Percentiles rank a stretch among this genome's conserved stretches.
These are phyloP conservation scores for Ligustrum vulgare DNA, from an alignment of 257 asterid species.

Conservation along the genomic window DNA sequence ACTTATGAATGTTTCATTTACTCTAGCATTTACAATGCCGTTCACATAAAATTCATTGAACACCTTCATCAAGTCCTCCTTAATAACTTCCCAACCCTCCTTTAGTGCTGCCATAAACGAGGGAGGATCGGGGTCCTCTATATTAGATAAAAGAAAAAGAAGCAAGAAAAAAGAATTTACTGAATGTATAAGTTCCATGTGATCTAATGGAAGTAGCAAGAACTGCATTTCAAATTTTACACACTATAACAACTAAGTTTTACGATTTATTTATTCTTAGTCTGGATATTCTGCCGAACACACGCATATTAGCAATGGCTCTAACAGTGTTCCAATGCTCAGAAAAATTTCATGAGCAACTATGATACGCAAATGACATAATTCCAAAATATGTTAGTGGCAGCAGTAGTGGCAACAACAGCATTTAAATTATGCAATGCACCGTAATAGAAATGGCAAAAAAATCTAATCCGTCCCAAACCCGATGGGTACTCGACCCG, in stretches of 20 bases:
- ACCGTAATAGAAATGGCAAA: too few species aligned
- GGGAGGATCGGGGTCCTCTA: too few species aligned
- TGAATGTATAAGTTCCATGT: neutral
- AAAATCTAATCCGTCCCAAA: too few species aligned
- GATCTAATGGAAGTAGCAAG: neutral
- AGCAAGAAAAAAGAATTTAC: neutral
- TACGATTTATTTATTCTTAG: neutral
- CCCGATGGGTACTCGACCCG: too few species aligned
- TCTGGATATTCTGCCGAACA: neutral
- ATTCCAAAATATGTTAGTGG: constrained; percentile 6
- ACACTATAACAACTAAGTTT: neutral
- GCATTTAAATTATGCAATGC: neutral
- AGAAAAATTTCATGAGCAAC: constrained; percentile 9
- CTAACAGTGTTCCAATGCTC: constrained; percentile 5
- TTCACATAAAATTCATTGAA: too few species aligned
- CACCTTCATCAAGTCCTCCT: too few species aligned
- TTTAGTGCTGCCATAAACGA: too few species aligned
- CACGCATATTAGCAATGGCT: neutral
- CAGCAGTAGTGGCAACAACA: neutral
- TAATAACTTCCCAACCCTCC: too few species aligned
- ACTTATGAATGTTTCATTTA: too few species aligned
- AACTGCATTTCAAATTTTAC: neutral
- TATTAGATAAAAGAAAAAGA: neutral
- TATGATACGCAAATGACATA: neutral
- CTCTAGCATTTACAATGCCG: too few species aligned